Evolutionary conservation across 2,329 filamentous ascomycete genomes (phyloP), one percentile per base, ranked within the genome.

Genomic region (Talaromyces pinophilus): DNA sequence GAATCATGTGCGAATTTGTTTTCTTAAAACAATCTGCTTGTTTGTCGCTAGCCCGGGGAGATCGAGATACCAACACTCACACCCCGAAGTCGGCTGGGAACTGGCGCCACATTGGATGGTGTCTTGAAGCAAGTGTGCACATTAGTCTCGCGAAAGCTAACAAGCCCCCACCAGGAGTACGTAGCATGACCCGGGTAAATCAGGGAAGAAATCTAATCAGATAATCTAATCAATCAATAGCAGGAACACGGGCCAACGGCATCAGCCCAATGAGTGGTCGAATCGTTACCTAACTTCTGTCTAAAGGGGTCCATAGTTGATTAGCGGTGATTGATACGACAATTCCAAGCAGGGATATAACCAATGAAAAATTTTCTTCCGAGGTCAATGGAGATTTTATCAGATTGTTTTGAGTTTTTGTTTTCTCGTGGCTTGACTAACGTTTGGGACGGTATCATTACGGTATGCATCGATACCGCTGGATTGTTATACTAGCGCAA

Each of bases 201-300:
- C n/a, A 40, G 54, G 54, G 5, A 38, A 15, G 33, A 57, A 40
- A 57, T 57, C 54, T 57, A 57, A 57, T 57, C 54, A 57, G 54
- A 57, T 57, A 57, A 62, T 62, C 60, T 62, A 62, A 62, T 62
- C 60, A 40, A 62, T 62, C 60, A 62, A 54, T 54, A 62, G 48
- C 33, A 22, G 22, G 35, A 2, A 42, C 54, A 33, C 25, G 8
- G 30, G n/a, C 28, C 52, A 22, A 22, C 2, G 3, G 44, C 11
- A 15, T 25, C 25, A 4, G 25, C 25, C 25, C 25, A 25, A 25
- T 25, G 25, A 25, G 25, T 15, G 33, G n/a, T 7, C 30, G 33
- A 22, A 17, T 38, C 17, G 54, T 40, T 57, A 57, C 54, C 54
- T 40, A 57, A 38, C 7, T 33, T 15, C 6, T 19, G 7, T 52